A percentile compares a stretch with the other conserved stretches of the same genome.
These are phyloP conservation scores for Raphanus hybrid DNA, from an alignment of 441 rosid species.

Conservation along the genomic window DNA sequence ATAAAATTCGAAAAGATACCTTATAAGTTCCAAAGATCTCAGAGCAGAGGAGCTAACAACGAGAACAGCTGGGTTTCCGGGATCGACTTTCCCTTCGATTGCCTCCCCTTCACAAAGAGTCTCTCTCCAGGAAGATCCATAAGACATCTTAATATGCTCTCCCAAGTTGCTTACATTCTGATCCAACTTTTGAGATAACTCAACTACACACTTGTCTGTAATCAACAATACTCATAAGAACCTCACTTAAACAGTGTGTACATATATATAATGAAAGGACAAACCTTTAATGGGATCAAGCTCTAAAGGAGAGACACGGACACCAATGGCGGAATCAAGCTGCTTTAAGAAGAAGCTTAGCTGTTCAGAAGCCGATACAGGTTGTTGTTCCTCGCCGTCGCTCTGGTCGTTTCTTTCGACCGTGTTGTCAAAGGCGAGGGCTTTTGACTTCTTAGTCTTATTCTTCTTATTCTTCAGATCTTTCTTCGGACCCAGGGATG, in stretches of 20 bases:
- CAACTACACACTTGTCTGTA: conserved; percentile 65
- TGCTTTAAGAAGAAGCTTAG: conserved; percentile 56
- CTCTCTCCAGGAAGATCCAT: conserved; percentile 67
- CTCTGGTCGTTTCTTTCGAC: conserved; percentile 23
- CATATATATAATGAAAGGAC: neutral
- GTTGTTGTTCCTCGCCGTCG: neutral
- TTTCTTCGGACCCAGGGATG: conserved; percentile 41
- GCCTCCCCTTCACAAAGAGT: conserved; percentile 50
- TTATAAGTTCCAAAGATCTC: conserved; percentile 68
- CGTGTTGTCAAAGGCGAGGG: neutral
- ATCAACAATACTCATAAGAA: neutral
- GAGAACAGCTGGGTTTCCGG: conserved; percentile 72
- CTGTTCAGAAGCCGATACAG: conserved; percentile 53
- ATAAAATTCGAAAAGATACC: conserved; percentile 39
- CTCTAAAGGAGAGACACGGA: conserved; percentile 74
- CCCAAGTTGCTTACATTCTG: conserved; percentile 54
- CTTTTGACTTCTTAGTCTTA: conserved; percentile 37
- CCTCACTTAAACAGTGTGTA: neutral
- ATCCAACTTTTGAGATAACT: conserved; percentile 47
- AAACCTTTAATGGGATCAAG: conserved; percentile 70
- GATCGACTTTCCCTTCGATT: conserved; percentile 55
- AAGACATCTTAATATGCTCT: conserved; percentile 58
- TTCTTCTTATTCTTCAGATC: conserved; percentile 45
- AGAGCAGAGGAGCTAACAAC: conserved; percentile 70
- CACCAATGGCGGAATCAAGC: conserved; percentile 64